A percentile compares a stretch with the other conserved stretches of the same genome.
Conservation (phyloP, 805 yeast species). For the Grigorovia humatica region DNA sequence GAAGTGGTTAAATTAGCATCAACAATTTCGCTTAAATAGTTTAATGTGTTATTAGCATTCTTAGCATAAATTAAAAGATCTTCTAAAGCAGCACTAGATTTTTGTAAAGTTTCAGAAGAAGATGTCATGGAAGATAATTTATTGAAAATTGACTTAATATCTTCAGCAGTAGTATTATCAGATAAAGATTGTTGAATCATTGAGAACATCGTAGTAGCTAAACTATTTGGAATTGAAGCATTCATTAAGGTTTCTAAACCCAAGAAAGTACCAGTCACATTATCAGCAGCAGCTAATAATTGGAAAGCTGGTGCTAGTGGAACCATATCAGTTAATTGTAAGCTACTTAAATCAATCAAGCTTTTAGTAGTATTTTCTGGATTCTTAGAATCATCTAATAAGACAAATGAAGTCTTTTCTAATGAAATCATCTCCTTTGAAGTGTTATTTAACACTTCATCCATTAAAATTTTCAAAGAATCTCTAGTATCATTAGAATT, state of each 20-base stretch:
- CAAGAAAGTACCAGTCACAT: conserved; percentile 16
- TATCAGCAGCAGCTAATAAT: conserved; percentile 14
- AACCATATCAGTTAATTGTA: conserved; percentile 14
- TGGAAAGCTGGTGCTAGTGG: conserved; percentile 21
- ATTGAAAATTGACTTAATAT: conserved; percentile 9
- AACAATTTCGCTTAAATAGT: conserved; percentile 11
- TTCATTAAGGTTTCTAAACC: conserved; percentile 15
- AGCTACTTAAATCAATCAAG: conserved; percentile 15
- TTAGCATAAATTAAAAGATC: conserved; percentile 11
- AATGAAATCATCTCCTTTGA: conserved; percentile 7
- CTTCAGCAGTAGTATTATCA: conserved; percentile 2
- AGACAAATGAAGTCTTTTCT: conserved; percentile 12
- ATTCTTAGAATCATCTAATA: conserved; percentile 18
- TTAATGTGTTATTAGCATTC: conserved; percentile 12
- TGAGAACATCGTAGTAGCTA: conserved; percentile 13
- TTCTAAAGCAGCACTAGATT: conserved; percentile 12
- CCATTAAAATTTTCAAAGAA: conserved; percentile 9
- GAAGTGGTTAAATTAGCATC: conserved; percentile 16
- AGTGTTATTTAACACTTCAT: conserved; percentile 4
- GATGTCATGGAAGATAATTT: conserved; percentile 11
- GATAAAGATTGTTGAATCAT: conserved; percentile 4
- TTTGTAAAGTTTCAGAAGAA: conserved; percentile 3
- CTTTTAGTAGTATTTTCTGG: conserved; percentile 19
- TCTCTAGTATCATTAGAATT: conserved; percentile 16
- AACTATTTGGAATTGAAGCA: conserved; percentile 12